Evolutionary conservation across 164 flowering plant genomes (phyloP), one percentile per base, ranked within the genome.

Genomic region (Magnolia officinalis): DNA sequence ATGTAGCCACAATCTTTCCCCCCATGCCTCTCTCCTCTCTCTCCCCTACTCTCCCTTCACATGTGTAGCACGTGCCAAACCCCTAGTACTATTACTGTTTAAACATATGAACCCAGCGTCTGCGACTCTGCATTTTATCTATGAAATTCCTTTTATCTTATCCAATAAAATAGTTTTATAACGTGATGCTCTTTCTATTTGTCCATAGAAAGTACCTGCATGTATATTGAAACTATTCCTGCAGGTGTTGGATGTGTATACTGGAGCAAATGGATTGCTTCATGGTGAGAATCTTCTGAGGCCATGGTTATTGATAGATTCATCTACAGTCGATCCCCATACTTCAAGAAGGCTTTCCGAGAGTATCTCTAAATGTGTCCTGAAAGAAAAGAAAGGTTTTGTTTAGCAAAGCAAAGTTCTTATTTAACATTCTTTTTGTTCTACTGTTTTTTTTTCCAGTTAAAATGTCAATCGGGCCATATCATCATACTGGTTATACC

Each of bases 281-380:
- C 79, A 81, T 69, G 84, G 82, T 50, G 88, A 84, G 69, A 82
- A 82, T 74, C 75, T n/a, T 23, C 76, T 88, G 58, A 85, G 91
- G 76, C 93, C 98, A 59, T 80, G 84, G 85, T 79, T 95, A 76
- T 86, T 91, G 10, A 91, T 95, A 79, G 97, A 95, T 86, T 91
- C 96, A 31, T 95, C 98, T 7, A 95, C 98, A n/a, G 81, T 95
- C 84, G 98, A 95, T 88, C 96, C 98, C 10, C 91, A 90, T 70
- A 91, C 92, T 13, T 89, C 98, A 61, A 88, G 98, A 86, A 89
- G 81, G 83, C 78, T 93, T 74, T 91, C 98, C 75, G 72, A 70
- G 19, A 78, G 85, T 63, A 80, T 92, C 21, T 85, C 96, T 58
- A 82, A 77, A 58, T 88, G 90, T 76, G 29, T 8, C n/a, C 78